Base-by-base conservation (phyloP, 345 rosid species). In the Eucalyptus pauciflora region DNA sequence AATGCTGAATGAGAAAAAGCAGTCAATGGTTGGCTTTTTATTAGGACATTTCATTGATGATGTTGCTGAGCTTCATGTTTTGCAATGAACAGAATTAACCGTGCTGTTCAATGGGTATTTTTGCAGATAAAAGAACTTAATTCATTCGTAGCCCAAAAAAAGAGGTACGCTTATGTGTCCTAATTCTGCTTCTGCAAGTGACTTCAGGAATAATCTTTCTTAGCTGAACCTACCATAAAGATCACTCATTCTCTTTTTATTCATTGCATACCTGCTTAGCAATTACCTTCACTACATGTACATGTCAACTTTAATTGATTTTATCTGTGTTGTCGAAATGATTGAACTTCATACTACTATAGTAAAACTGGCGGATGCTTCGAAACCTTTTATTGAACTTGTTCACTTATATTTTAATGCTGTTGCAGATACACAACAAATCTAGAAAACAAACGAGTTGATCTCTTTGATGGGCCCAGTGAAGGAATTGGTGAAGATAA, bases 401-500 rank as follows among this genome's bases (percentile, higher is more conserved):
- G 87, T 86, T 86, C 62, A 45, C 81, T 33, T 87, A 8, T 37
- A 13, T 48, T 48, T 49, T 45, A 9, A 64, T 87, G 46, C 51
- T 13, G 15, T 31, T 87, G 45, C 88, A 97, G 99, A 90, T 91
- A 96, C 86, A 92, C 97, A 80, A 91, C 96, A 89, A 96, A 93
- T 91, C 94, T 96, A 89, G 85, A 41, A 41, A 76, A 76, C 48
- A 76, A 96, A 92, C 93, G 97, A 90, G 95, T 96, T 16, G 98
- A 97, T 94, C 97, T 97, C 88, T 97, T 97, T 90, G 98, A 97
- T 88, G 98, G 48, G 48, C 85, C 85, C 98, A 89, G 96, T 45
- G 99, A 97, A 91, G 98, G 93, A n/a, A 93, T 92, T 89, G 93
- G 91, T 90, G 99, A 97, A 92, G 98, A 96, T 41, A 96, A 97